phyloP scores from a whole-genome alignment of 345 rosid genomes.

The Sapria himalayana region DNA sequence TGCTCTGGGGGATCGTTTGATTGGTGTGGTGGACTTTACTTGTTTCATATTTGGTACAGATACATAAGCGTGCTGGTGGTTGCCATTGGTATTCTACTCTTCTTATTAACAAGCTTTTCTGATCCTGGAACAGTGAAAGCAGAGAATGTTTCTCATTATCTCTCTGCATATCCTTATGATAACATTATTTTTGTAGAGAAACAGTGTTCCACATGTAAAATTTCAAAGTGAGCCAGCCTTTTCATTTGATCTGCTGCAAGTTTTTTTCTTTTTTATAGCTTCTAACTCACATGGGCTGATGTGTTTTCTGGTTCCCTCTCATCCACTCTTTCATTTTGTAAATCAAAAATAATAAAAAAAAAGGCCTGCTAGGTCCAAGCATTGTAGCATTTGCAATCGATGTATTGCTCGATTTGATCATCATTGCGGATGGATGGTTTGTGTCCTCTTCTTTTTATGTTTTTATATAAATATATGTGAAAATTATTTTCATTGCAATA shows the following conservation, averaged over 20 bases:
- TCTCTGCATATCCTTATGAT: constrained; percentile 70
- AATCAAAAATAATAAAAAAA: too few relatives aligned
- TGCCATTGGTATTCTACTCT: constrained; percentile 48
- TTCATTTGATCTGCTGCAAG: too few relatives aligned
- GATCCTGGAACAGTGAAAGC: constrained; percentile 72
- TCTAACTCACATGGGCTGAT: too few relatives aligned
- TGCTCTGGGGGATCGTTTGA: too few relatives aligned
- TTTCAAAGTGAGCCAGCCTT: constrained; percentile 74
- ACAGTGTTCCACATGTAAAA: constrained; percentile 71
- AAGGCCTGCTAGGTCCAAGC: constrained; percentile 98
- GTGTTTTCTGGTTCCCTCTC: constrained; percentile 1
- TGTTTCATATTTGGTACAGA: constrained; percentile 34
- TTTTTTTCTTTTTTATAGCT: too few relatives aligned
- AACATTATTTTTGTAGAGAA: constrained; percentile 46
- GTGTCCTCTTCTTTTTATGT: constrained; percentile 7
- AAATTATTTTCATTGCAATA: too few relatives aligned
- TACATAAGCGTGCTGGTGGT: constrained; percentile 49
- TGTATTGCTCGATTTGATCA: constrained; percentile 96
- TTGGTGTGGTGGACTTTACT: too few relatives aligned
- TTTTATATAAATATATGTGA: not conserved
- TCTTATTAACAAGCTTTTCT: constrained; percentile 63
- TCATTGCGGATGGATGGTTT: constrained; percentile 97
- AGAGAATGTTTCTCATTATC: constrained; percentile 42
- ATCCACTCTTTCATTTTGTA: constrained; percentile 6
- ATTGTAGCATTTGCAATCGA: constrained; percentile 74